phyloP scores from a whole-genome alignment of 768 basidiomycete genomes.

The Dioszegia hungarica region DNA sequence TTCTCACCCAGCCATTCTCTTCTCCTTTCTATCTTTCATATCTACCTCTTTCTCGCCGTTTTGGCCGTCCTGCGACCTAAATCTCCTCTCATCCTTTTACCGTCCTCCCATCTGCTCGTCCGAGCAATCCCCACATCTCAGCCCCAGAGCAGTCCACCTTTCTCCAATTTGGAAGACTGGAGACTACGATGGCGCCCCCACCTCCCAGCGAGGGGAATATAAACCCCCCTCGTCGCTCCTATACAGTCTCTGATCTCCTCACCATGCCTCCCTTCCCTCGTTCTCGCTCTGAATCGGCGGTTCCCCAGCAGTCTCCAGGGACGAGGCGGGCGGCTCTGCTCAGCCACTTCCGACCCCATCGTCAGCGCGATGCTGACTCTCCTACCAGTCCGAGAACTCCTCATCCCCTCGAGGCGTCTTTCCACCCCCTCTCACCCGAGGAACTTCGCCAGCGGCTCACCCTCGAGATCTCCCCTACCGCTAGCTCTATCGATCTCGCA shows the following conservation, averaged over 20 bases:
- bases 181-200: too few relatives aligned
- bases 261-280: background rate
- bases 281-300: background rate
- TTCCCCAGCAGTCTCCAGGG: background rate
- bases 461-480: background rate
- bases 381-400: constrained; percentile 2
- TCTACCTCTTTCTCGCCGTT: too few relatives aligned
- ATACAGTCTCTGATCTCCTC: background rate
- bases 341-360: constrained; percentile 1
- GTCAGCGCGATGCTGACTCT: background rate
- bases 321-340: background rate
- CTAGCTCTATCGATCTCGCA: background rate
- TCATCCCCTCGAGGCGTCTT: constrained; percentile 20
- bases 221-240: background rate
- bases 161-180: too few relatives aligned
- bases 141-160: too few relatives aligned
- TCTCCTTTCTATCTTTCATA: too few relatives aligned
- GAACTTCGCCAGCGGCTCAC: constrained; percentile 13
- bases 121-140: too few relatives aligned
- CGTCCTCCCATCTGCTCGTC: too few relatives aligned
- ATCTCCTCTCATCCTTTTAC: too few relatives aligned
- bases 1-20: too few relatives aligned
- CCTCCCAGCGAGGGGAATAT: too few relatives aligned
- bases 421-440: constrained; percentile 12
- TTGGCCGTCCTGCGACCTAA: too few relatives aligned